Percentiles rank a stretch among this genome's conserved stretches.
phyloP scores from a whole-genome alignment of 164 flowering plant species.

The Euptelea pleiosperma region DNA sequence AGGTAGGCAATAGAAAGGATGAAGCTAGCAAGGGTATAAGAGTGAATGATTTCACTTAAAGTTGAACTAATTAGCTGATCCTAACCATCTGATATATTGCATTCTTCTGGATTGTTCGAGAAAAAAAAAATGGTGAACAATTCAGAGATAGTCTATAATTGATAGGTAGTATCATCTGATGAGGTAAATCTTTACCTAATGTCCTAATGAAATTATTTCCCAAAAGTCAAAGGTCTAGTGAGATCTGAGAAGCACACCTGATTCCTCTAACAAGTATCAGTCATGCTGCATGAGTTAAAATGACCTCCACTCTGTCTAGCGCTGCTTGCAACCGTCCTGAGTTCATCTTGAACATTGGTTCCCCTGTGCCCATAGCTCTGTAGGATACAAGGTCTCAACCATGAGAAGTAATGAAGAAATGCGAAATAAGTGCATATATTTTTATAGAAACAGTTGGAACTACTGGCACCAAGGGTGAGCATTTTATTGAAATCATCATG shows the following conservation, averaged over 20 bases:
- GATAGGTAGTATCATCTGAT: no score
- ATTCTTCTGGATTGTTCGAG: no score
- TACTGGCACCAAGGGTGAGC: no score
- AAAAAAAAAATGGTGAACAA: no score
- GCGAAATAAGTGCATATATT: neutral
- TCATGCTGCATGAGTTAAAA: slow-evolving; percentile 35
- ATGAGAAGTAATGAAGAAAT: neutral
- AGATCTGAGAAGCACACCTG: slow-evolving; percentile 6
- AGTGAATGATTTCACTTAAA: no score
- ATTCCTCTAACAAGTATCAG: neutral
- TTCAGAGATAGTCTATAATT: no score
- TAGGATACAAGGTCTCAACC: neutral
- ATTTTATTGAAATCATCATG: no score
- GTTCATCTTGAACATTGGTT: slow-evolving; percentile 72
- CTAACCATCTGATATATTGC: no score
- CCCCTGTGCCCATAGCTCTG: slow-evolving; percentile 80
- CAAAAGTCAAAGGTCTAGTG: neutral
- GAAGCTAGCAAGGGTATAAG: no score
- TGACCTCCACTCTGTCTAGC: slow-evolving; percentile 82
- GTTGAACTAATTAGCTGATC: no score
- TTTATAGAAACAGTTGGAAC: no score
- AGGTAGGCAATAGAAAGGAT: no score
- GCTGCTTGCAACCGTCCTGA: slow-evolving; percentile 83
- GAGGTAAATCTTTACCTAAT: neutral
- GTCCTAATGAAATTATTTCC: neutral